A percentile compares a stretch with the other conserved stretches of the same genome.
Evolutionary conservation across 2,329 filamentous ascomycete species (phyloP).

Genomic region (Byssochlamys sp.): DNA sequence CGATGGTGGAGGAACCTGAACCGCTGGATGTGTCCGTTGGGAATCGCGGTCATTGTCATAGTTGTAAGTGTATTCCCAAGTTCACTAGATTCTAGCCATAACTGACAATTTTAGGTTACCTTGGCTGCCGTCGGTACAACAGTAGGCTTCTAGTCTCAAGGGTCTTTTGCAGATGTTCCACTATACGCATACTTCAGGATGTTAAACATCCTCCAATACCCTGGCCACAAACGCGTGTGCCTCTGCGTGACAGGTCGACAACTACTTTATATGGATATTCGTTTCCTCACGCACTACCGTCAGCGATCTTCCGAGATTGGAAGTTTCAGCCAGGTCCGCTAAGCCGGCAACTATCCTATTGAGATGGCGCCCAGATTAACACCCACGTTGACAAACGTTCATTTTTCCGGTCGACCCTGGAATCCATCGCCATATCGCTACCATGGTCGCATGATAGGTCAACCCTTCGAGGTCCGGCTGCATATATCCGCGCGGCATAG

Average conservation of each 20-base stretch:
- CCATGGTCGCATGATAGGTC: not conserved
- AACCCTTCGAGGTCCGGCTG: not conserved
- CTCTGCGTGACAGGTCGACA: not conserved
- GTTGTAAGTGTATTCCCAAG: slow-evolving; percentile 37
- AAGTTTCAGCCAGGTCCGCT: not conserved
- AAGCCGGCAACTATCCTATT: not conserved
- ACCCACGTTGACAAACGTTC: not conserved
- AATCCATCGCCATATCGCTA: not conserved
- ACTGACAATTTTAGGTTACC: slow-evolving; percentile 4
- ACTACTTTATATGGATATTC: not conserved
- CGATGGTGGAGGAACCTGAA: slow-evolving; percentile 57
- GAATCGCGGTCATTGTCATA: slow-evolving; percentile 45
- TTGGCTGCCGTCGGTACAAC: slow-evolving; percentile 8
- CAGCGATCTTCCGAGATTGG: not conserved
- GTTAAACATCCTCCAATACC: not conserved
- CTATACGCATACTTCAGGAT: not conserved
- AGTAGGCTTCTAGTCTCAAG: slow-evolving; percentile 3
- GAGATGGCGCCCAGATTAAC: not conserved
- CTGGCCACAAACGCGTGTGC: not conserved
- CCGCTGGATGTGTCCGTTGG: slow-evolving; percentile 51
- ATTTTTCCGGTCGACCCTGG: not conserved
- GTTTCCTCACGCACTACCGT: not conserved
- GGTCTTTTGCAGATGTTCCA: not conserved
- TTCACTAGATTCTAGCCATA: not conserved
- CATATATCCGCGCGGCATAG: not conserved